Conservation (phyloP, 805 yeast species). For the Kodamaea jinghongensis region DNA sequence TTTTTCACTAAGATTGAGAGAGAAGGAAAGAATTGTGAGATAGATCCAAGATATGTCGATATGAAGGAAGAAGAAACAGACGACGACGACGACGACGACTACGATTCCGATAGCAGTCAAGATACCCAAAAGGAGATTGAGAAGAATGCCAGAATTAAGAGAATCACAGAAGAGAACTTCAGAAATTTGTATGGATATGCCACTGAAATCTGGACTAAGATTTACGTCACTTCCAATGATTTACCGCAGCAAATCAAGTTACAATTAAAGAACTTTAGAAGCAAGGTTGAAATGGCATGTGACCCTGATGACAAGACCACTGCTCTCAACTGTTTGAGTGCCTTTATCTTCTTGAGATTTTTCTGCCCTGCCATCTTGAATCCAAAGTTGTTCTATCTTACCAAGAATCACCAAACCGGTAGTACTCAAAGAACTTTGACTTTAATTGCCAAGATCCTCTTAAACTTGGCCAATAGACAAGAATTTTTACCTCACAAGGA, state of each 20-base stretch:
- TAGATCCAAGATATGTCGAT: slow-evolving; percentile 65
- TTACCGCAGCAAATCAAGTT: slow-evolving; percentile 65
- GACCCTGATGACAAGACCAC: slow-evolving; percentile 52
- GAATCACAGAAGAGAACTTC: slow-evolving; percentile 46
- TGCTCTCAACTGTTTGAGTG: slow-evolving; percentile 72
- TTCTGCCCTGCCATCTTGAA: slow-evolving; percentile 90
- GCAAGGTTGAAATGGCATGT: slow-evolving; percentile 59
- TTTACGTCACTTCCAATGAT: slow-evolving; percentile 67
- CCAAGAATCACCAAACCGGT: slow-evolving; percentile 68
- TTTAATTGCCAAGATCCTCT: slow-evolving; percentile 71
- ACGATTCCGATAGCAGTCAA: slow-evolving; percentile 14
- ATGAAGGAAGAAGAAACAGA: slow-evolving; percentile 16
- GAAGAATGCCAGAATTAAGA: slow-evolving; percentile 28
- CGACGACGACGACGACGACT: slow-evolving; percentile 19
- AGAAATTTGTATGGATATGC: slow-evolving; percentile 48
- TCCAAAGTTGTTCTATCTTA: slow-evolving; percentile 79
- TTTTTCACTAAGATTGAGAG: slow-evolving; percentile 54
- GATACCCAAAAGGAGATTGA: slow-evolving; percentile 16
- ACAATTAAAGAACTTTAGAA: slow-evolving; percentile 62
- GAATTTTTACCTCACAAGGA: slow-evolving; percentile 77
- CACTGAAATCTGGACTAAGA: slow-evolving; percentile 62
- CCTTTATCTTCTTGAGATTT: slow-evolving; percentile 70
- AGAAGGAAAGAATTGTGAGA: slow-evolving; percentile 63
- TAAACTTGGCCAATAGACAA: slow-evolving; percentile 76
- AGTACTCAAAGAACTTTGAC: slow-evolving; percentile 75